phyloP scores from a whole-genome alignment of 345 rosid species.

The Salix suchowensis region DNA sequence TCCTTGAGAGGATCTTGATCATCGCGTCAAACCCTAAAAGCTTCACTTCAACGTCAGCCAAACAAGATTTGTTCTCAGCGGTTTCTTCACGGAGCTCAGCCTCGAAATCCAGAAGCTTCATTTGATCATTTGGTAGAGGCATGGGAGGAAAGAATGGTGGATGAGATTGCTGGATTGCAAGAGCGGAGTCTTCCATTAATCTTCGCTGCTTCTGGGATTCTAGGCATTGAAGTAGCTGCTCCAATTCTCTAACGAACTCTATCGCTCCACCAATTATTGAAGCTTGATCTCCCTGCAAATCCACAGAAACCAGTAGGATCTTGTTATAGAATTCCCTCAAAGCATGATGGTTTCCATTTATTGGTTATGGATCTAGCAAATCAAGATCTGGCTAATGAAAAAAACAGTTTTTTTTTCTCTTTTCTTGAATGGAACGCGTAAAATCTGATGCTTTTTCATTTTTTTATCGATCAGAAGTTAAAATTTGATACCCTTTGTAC shows the following conservation, averaged over 20 bases:
- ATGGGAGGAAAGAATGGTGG: conserved; percentile 32
- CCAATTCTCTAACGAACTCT: conserved; percentile 88
- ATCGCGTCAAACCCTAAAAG: conserved; percentile 86
- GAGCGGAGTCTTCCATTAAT: conserved; percentile 36
- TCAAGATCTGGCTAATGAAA: not conserved
- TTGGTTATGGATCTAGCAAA: not conserved
- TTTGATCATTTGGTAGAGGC: conserved; percentile 34
- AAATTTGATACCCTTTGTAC: conserved; percentile 64
- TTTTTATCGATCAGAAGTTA: not conserved
- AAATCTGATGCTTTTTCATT: not conserved
- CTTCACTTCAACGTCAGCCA: conserved; percentile 92
- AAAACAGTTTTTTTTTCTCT: no score
- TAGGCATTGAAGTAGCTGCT: conserved; percentile 81
- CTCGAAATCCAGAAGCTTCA: conserved; percentile 39
- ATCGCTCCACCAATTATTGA: conserved; percentile 98
- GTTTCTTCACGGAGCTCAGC: conserved; percentile 60
- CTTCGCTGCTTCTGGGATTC: conserved; percentile 87
- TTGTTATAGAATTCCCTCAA: not conserved
- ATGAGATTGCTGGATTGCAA: conserved; percentile 33
- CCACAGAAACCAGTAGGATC: not conserved
- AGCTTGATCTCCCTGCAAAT: conserved; percentile 83
- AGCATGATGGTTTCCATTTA: not conserved
- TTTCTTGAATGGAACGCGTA: no score
- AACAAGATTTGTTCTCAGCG: conserved; percentile 75
- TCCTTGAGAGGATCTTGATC: conserved; percentile 85